Evolutionary conservation across 148 eudicot species (phyloP).

Genomic region (Camellia granthamiana): DNA sequence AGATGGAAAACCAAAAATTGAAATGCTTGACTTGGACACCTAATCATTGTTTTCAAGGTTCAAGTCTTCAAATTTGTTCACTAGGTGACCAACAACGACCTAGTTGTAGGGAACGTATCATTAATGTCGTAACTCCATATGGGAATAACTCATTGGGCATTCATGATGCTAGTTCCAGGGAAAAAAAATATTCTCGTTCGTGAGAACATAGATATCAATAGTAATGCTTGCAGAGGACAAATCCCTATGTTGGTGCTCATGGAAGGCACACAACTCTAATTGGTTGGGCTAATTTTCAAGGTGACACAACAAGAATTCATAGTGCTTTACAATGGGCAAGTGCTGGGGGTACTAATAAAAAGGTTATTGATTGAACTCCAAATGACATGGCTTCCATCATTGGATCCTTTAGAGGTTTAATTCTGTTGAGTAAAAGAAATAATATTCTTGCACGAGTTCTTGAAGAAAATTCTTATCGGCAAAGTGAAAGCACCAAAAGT

Average conservation of each 20-base stretch:
- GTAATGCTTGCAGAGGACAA: not conserved
- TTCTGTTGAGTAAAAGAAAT: no score
- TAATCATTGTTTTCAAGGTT: not conserved
- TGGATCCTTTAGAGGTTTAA: no score
- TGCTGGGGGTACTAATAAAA: not conserved
- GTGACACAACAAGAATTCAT: not conserved
- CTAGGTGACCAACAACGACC: not conserved
- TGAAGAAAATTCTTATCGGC: not conserved
- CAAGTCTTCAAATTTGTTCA: not conserved
- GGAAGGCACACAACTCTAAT: not conserved
- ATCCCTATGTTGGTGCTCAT: not conserved
- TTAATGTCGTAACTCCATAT: not conserved
- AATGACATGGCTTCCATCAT: no score
- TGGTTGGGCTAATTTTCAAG: no score
- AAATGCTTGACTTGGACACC: not conserved
- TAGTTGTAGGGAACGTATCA: not conserved
- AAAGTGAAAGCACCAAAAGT: not conserved
- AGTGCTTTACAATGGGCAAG: not conserved
- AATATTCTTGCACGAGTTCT: not conserved
- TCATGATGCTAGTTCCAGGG: not conserved
- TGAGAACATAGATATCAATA: not conserved
- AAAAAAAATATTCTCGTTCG: not conserved
- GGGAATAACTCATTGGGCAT: not conserved
- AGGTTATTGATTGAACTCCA: no score
- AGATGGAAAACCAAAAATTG: slow-evolving; percentile 11